Conservation (phyloP, 1,284 basidiomycete species). For the Vanrija sp. region DNA sequence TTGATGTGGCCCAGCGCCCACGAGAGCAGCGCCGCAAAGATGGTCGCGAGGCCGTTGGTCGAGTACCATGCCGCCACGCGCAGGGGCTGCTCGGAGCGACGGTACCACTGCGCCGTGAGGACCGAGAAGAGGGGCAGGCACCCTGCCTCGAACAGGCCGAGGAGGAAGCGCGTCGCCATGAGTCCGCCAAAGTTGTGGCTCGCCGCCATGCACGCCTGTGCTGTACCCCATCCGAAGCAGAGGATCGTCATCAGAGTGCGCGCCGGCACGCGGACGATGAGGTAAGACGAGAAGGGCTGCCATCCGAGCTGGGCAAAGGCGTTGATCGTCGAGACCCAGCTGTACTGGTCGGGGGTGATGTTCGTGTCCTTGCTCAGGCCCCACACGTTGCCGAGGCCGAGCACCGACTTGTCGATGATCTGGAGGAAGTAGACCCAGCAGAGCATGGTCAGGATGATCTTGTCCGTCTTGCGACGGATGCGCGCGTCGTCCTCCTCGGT, state of each 20-base stretch:
- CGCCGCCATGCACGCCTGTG: constrained; percentile 36
- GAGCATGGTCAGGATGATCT: constrained; percentile 30
- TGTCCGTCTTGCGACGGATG: constrained; percentile 31
- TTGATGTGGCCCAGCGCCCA: constrained; percentile 43
- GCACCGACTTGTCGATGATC: constrained; percentile 38
- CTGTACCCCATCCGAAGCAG: constrained; percentile 38
- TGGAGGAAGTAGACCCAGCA: constrained; percentile 42
- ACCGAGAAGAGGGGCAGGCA: constrained; percentile 48
- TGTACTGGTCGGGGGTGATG: constrained; percentile 34
- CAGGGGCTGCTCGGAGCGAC: constrained; percentile 43
- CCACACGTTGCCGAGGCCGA: constrained; percentile 12
- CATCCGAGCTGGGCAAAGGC: constrained; percentile 44
- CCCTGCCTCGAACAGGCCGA: constrained; percentile 49
- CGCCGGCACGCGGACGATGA: constrained; percentile 41
- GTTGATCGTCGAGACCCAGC: constrained; percentile 31
- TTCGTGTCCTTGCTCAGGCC: constrained; percentile 33
- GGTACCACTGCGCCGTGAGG: constrained; percentile 46
- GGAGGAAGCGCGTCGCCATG: constrained; percentile 41
- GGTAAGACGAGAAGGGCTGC: constrained; percentile 46
- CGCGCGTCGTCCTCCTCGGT: constrained; percentile 28
- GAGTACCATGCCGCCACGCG: constrained; percentile 46
- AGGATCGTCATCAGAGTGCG: constrained; percentile 41
- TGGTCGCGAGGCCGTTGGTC: constrained; percentile 45
- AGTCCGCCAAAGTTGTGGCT: constrained; percentile 28
- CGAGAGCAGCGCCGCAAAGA: constrained; percentile 38